Evolutionary conservation across 257 asterid genomes (phyloP), one percentile per base, ranked within the genome.

Genomic region (Voacanga thouarsii): DNA sequence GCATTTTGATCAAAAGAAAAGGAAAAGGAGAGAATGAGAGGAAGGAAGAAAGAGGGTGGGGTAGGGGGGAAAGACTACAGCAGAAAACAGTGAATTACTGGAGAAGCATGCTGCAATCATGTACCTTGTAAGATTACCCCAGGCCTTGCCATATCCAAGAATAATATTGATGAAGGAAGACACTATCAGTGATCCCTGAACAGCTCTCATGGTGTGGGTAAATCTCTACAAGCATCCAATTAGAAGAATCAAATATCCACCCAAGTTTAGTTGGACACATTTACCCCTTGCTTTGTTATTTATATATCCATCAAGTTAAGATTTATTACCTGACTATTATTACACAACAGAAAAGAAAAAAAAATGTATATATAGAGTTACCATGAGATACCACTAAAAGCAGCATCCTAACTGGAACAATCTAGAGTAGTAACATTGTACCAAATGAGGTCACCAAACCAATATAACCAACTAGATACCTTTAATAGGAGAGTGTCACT

Each of bases 151-250:
- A 82, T 89, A 96, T 72, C 99, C 98, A 69, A 91, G 88, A 45
- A 93, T 45, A 63, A 92, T 92, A 90, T 92, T 93, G 72, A 96
- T 60, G 81, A 96, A 85, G 39, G 98, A 94, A 76, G 99, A 96
- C 78, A 93, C 92, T 10, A 96, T 96, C 44, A 96, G 76, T 45
- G 99, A 89, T 76, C 99, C 99, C 87, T 96, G 99, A 81, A 93
- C 89, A 53, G 96, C 90, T 86, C 98, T 89, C 85, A 96, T 93
- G 75, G 94, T 88, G 89, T 88, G 97, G 74, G 81, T 56, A 82
- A 96, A 96, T 87, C 97, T 92, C 99, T 96, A 85, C 86, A 89
- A 84, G 83, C 73, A 88, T 49, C 78, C 69, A 79, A 49, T 73
- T 60, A 75, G 77, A 30, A 60, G 77, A 81, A 70, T 78, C 64